phyloP scores from a whole-genome alignment of 2,329 filamentous ascomycete species.

The Botryotinia narcissicola region DNA sequence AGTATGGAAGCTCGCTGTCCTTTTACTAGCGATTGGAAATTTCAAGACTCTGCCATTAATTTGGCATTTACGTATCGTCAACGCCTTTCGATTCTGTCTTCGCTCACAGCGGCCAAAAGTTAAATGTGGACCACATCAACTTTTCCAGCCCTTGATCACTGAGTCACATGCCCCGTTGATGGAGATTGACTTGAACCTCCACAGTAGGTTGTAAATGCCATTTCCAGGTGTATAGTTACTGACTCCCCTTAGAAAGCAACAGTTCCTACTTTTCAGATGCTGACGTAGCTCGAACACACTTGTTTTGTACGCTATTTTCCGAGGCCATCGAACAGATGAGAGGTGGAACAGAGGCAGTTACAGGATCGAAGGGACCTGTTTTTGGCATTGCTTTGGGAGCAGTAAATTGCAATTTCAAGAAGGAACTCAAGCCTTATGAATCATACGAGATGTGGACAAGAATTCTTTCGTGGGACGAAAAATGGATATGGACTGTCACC shows the following conservation, averaged over 20 bases:
- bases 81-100: conserved; percentile 46
- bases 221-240: background rate
- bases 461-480: conserved; percentile 73
- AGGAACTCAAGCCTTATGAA: conserved; percentile 67
- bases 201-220: conserved; percentile 43
- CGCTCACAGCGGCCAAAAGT: conserved; percentile 44
- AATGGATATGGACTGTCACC: conserved; percentile 67
- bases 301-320: conserved; percentile 52
- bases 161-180: conserved; percentile 57
- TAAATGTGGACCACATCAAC: conserved; percentile 48
- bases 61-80: conserved; percentile 56
- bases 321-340: conserved; percentile 39
- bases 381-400: conserved; percentile 48
- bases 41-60: conserved; percentile 58
- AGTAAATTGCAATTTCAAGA: conserved; percentile 61
- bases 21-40: conserved; percentile 49
- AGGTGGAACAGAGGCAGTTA: conserved; percentile 37
- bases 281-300: conserved; percentile 64
- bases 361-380: conserved; percentile 34
- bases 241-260: conserved; percentile 51
- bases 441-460: conserved; percentile 72
- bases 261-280: conserved; percentile 69
- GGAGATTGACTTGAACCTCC: conserved; percentile 71
- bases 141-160: conserved; percentile 65
- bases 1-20: conserved; percentile 4